phyloP scores from a whole-genome alignment of 2,329 filamentous ascomycete species.

The Anisogramma anomala region DNA sequence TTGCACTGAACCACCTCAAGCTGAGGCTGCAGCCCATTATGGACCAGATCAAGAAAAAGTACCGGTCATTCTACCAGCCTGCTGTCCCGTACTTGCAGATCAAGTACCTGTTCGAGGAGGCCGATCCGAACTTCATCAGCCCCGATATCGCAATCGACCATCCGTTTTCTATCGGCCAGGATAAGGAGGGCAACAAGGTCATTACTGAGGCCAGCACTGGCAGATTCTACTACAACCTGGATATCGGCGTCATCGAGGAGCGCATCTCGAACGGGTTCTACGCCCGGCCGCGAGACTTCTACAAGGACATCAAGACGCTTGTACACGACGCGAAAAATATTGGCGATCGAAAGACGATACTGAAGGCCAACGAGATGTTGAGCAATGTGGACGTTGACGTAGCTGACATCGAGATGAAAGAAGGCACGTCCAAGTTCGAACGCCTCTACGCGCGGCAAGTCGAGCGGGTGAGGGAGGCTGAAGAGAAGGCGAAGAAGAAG shows the following conservation, averaged over 20 bases:
- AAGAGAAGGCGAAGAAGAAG: conserved; percentile 52
- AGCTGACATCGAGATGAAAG: conserved; percentile 58
- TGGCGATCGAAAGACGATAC: conserved; percentile 69
- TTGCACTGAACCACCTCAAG: conserved; percentile 77
- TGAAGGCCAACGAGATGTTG: conserved; percentile 84
- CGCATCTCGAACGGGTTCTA: conserved; percentile 96
- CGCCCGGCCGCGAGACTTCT: conserved; percentile 77
- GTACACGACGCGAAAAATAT: conserved; percentile 73
- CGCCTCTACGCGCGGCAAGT: conserved; percentile 60
- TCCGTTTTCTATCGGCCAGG: conserved; percentile 69
- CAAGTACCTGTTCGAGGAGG: conserved; percentile 73
- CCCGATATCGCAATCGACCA: conserved; percentile 50
- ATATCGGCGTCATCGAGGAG: conserved; percentile 86
- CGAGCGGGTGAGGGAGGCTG: conserved; percentile 47
- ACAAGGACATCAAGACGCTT: conserved; percentile 74
- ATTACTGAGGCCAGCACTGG: conserved; percentile 62
- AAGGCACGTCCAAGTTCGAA: conserved; percentile 31
- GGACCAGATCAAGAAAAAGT: conserved; percentile 87
- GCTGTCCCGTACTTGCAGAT: conserved; percentile 65
- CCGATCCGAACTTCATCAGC: conserved; percentile 59
- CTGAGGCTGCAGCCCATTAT: conserved; percentile 85
- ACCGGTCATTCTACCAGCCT: conserved; percentile 75
- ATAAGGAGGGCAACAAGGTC: conserved; percentile 67
- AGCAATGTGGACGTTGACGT: conserved; percentile 94
- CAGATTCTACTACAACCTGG: conserved; percentile 92